Evolutionary conservation across 345 rosid genomes (phyloP).

Genomic region (Melastoma malabathricum): DNA sequence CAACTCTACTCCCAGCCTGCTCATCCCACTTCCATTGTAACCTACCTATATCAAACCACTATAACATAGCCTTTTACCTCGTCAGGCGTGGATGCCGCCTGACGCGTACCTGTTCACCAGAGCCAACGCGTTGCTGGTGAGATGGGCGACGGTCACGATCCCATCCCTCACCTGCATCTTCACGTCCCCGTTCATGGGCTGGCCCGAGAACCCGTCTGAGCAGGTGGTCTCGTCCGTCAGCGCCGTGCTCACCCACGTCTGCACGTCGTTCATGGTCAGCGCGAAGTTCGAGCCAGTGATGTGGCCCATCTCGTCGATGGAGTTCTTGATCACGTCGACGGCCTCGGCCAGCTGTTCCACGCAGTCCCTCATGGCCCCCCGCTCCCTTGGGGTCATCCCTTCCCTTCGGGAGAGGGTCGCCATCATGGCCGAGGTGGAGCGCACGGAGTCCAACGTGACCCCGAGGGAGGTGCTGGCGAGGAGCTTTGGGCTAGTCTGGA

Average conservation of each 20-base stretch:
- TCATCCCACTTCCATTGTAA: no score
- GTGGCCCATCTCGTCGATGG: conserved; percentile 13
- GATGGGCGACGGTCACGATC: conserved; percentile 14
- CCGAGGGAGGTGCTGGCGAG: conserved; percentile 19
- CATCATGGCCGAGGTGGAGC: conserved; percentile 13
- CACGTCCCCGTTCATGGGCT: conserved; percentile 11
- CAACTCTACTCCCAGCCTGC: no score
- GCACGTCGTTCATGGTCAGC: conserved; percentile 13
- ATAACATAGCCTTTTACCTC: no score
- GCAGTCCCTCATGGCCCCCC: conserved; percentile 22
- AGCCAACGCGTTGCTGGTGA: conserved; percentile 25
- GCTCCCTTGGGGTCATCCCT: conserved; percentile 13
- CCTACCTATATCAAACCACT: no score
- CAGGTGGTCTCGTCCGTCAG: conserved; percentile 34
- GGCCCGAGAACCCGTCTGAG: conserved; percentile 19
- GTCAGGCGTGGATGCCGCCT: conserved; percentile 2
- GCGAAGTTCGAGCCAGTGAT: conserved; percentile 13
- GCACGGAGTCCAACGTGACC: conserved; percentile 12
- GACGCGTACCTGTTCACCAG: conserved; percentile 17
- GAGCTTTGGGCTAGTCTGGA: conserved; percentile 21
- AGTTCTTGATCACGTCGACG: conserved; percentile 10
- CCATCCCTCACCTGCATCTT: conserved; percentile 7
- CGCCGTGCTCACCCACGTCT: conserved; percentile 33
- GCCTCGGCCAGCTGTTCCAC: conserved; percentile 18
- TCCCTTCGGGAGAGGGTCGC: conserved; percentile 6